phyloP scores from a whole-genome alignment of 2,329 filamentous ascomycete species.

The Fusarium virguliforme region DNA sequence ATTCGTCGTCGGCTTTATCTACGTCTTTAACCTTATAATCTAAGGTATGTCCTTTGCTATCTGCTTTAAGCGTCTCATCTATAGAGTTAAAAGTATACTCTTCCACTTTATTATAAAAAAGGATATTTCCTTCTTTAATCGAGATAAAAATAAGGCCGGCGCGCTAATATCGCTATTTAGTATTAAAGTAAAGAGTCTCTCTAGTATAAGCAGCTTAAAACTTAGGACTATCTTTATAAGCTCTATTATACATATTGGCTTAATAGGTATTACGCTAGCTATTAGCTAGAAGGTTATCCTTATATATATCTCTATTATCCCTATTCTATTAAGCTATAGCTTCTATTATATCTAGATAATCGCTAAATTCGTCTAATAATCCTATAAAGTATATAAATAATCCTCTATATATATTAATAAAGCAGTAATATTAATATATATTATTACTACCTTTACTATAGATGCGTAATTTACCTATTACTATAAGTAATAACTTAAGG shows the following conservation, averaged over 20 bases:
- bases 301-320: constrained; percentile 61
- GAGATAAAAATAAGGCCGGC: constrained; percentile 41
- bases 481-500: constrained; percentile 5
- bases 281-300: constrained; percentile 64
- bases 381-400: background rate
- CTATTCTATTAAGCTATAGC: constrained; percentile 59
- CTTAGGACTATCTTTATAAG: constrained; percentile 26
- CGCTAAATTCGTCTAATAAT: constrained; percentile 22
- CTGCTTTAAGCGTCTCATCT: constrained; percentile 38
- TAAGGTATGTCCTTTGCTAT: constrained; percentile 44
- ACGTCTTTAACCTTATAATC: background rate
- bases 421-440: constrained; percentile 30
- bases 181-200: constrained; percentile 22
- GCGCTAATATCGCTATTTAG: constrained; percentile 47
- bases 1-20: background rate
- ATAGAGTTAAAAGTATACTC: constrained; percentile 6
- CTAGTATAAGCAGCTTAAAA: constrained; percentile 31
- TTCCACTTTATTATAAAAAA: constrained; percentile 52
- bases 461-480: constrained; percentile 14
- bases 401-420: constrained; percentile 34
- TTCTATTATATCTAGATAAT: constrained; percentile 58
- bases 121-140: constrained; percentile 58
- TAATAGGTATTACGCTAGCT: constrained; percentile 25
- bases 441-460: constrained; percentile 34
- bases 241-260: constrained; percentile 18